A percentile compares a stretch with the other conserved stretches of the same genome.
Evolutionary conservation across 192 early-diverging fungal species (phyloP).

Genomic region (Linnemannia exigua): DNA sequence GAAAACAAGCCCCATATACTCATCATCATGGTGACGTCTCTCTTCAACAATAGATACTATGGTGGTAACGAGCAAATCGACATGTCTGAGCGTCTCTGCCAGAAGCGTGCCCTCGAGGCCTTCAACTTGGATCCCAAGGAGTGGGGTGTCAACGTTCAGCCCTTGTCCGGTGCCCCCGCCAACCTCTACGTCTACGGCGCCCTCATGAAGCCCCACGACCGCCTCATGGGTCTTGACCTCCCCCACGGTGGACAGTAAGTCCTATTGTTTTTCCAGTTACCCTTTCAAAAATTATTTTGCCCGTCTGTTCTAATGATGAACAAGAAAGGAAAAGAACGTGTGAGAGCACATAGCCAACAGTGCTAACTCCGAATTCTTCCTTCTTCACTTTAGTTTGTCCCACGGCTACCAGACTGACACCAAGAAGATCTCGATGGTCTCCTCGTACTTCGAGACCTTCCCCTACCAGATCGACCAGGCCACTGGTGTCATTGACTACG

Average conservation of each 20-base stretch:
- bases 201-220: slow-evolving; percentile 94
- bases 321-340: not conserved
- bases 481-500: slow-evolving; percentile 95
- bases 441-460: slow-evolving; percentile 96
- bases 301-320: slow-evolving; percentile 4
- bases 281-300: not conserved
- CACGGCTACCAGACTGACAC: slow-evolving; percentile 98
- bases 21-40: not conserved
- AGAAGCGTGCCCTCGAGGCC: slow-evolving; percentile 95
- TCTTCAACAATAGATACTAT: slow-evolving; percentile 80
- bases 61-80: slow-evolving; percentile 99
- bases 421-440: slow-evolving; percentile 97
- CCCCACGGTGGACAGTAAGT: slow-evolving; percentile 98
- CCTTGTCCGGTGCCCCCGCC: slow-evolving; percentile 96
- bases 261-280: not conserved
- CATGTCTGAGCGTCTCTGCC: slow-evolving; percentile 93
- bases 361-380: slow-evolving; percentile 8
- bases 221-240: slow-evolving; percentile 98
- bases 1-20: not conserved
- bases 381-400: slow-evolving; percentile 77
- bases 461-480: slow-evolving; percentile 94
- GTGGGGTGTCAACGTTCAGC: slow-evolving; percentile 99
- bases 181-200: slow-evolving; percentile 98
- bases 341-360: not conserved
- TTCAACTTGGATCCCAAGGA: slow-evolving; percentile 84